Evolutionary conservation across 208 protist species (phyloP).

Genomic region (Trypanosoma platydactyli): DNA sequence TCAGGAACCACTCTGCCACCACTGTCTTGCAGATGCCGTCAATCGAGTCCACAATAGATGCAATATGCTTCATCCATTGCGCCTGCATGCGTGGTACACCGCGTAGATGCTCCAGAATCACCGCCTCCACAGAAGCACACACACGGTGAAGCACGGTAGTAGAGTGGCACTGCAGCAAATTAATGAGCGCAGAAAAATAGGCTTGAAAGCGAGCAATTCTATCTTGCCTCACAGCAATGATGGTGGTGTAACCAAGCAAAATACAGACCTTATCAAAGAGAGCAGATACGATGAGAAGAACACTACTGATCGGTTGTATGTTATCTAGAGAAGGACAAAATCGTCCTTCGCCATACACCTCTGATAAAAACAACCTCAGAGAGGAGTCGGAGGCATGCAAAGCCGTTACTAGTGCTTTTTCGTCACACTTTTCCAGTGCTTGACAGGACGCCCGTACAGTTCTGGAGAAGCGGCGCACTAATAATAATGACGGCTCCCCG

Average conservation of each 20-base stretch:
- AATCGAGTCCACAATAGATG: conserved; percentile 48
- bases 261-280: conserved; percentile 80
- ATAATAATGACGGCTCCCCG: conserved; percentile 44
- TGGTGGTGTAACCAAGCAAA: conserved; percentile 41
- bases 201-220: conserved; percentile 52
- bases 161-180: conserved; percentile 70
- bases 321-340: conserved; percentile 29
- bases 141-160: conserved; percentile 71
- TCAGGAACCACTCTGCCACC: conserved; percentile 81
- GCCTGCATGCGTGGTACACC: conserved; percentile 44
- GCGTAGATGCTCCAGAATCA: conserved; percentile 72
- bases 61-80: conserved; percentile 75
- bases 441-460: conserved; percentile 51
- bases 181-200: conserved; percentile 80
- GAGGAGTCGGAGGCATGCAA: conserved; percentile 39
- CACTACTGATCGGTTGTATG: conserved; percentile 53
- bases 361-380: conserved; percentile 12
- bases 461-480: conserved; percentile 67
- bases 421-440: conserved; percentile 61
- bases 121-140: conserved; percentile 78
- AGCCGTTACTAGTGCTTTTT: conserved; percentile 34
- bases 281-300: conserved; percentile 73
- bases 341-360: conserved; percentile 10
- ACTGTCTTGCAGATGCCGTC: conserved; percentile 57
- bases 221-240: conserved; percentile 19